Evolutionary conservation across 805 yeast genomes (phyloP), one percentile per base, ranked within the genome.

Genomic region (Sugiyamaella marilandica): DNA sequence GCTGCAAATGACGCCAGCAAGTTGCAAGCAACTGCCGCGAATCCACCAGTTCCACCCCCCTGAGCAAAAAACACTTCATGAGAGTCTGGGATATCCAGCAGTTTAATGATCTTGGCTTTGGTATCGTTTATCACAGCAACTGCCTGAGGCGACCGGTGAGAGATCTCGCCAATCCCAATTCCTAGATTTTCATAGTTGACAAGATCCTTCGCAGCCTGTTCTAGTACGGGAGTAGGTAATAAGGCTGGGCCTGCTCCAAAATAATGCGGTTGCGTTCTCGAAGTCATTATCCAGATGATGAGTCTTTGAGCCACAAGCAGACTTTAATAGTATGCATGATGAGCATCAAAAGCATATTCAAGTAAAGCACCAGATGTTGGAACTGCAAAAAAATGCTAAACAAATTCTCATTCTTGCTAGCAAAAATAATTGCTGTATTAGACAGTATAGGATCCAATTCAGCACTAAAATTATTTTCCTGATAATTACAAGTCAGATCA

Each of bases 221-320:
- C 84, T 51, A 94, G 77, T 1, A 92, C 98, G 2, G 70, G 65
- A 2, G 92, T 82, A 33, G 98, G 97, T 43, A 94, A 76, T 49
- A 84, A 78, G 0, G 99, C 99, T 47, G 99, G 99, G 11, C 99
- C 99, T n/a, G 99, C 98, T 53, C 98, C 99, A 64, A 89, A 94
- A 68, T 94, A 87, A 54, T 66, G 59, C 39, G 63, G 57, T 18
- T 59, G 58, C 24, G 43, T 26, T 36, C 60, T 19, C 18, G 32
- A 34, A 16, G 43, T 39, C 43, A 39, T 39, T 16, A 14, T 24
- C 29, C 29, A 24, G 37, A 14, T 14, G 43, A 39, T 39, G 43
- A 39, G 43, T 39, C 37, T 44, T 24, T 34, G 21, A 34, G 26
- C 14, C 26, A 16, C 11, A 26, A 45, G 32, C 49, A 9, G 26